These are phyloP conservation scores for Penicillium arizonense DNA, from an alignment of 495 filamentous ascomycete species.

Conservation along the genomic window DNA sequence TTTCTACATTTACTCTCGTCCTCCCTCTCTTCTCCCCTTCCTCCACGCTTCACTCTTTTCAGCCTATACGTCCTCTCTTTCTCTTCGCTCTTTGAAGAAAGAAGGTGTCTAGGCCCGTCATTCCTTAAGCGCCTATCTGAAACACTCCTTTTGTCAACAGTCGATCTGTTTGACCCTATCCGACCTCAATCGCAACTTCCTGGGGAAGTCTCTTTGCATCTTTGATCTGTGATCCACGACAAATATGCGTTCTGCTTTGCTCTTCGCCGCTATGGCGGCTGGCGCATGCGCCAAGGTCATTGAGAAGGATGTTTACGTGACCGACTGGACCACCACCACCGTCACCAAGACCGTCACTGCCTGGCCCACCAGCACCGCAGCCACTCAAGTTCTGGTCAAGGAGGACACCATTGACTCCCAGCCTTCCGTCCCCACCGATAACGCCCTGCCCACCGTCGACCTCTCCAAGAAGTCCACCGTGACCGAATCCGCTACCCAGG, in stretches of 20 bases:
- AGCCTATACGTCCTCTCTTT: conserved; percentile 19
- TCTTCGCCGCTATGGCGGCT: conserved; percentile 61
- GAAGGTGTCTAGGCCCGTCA: conserved; percentile 40
- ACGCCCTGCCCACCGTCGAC: conserved; percentile 7
- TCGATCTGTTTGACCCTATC: conserved; percentile 36
- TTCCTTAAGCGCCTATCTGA: conserved; percentile 33
- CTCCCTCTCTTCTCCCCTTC: conserved; percentile 18
- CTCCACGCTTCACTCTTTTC: conserved; percentile 14
- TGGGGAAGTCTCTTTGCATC: conserved; percentile 34
- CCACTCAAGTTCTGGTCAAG: conserved; percentile 6
- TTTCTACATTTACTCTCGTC: conserved; percentile 28
- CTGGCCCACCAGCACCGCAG: conserved; percentile 24
- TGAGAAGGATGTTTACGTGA: conserved; percentile 54
- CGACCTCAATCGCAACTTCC: conserved; percentile 29
- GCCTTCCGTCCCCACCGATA: conserved; percentile 5
- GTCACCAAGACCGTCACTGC: conserved; percentile 63
- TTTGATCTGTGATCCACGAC: conserved; percentile 27
- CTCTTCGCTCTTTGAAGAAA: conserved; percentile 35
- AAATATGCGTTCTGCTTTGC: conserved; percentile 69
- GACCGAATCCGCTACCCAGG: conserved; percentile 13
- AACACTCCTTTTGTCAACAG: conserved; percentile 29
- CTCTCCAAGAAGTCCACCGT: conserved; percentile 21
- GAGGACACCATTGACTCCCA: conserved; percentile 9
- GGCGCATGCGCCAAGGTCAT: conserved; percentile 58
- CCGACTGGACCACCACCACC: conserved; percentile 55